Percentiles rank a stretch among this genome's conserved stretches.
phyloP scores from a whole-genome alignment of 106 monocot species.

The Agapanthus africanus region DNA sequence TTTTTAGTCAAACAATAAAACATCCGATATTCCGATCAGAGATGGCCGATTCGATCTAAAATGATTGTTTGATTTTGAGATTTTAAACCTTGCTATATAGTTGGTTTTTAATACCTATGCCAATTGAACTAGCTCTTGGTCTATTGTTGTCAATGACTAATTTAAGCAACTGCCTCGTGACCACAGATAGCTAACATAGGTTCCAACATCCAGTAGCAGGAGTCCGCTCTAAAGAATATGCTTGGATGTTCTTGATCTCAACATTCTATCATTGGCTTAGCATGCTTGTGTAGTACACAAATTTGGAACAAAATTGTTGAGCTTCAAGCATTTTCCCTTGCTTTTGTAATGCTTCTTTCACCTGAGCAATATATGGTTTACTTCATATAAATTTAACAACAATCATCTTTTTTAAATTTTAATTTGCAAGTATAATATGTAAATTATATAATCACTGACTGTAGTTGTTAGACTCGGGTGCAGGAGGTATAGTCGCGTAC shows the following conservation, averaged over 20 bases:
- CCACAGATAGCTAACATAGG: neutral
- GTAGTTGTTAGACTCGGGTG: neutral
- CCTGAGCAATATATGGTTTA: neutral
- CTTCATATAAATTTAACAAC: neutral
- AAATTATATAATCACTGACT: neutral
- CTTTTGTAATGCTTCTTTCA: neutral
- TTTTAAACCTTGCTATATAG: neutral
- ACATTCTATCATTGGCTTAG: neutral
- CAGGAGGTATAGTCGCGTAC: neutral
- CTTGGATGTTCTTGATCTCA: neutral
- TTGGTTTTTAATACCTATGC: neutral
- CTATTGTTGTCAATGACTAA: neutral
- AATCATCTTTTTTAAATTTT: neutral
- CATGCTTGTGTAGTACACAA: neutral
- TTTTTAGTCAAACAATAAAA: too few relatives aligned
- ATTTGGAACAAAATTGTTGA: neutral
- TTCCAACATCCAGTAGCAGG: neutral
- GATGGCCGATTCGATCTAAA: too few relatives aligned
- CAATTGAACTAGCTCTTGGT: neutral
- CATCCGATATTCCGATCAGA: too few relatives aligned
- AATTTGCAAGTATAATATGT: neutral
- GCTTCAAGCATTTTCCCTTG: neutral
- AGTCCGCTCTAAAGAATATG: neutral
- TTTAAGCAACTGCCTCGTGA: neutral
- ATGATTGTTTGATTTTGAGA: too few relatives aligned